These are phyloP conservation scores for Aurantiochytrium sp. DNA, from an alignment of 108 stramenopile genomes.

Conservation along the genomic window DNA sequence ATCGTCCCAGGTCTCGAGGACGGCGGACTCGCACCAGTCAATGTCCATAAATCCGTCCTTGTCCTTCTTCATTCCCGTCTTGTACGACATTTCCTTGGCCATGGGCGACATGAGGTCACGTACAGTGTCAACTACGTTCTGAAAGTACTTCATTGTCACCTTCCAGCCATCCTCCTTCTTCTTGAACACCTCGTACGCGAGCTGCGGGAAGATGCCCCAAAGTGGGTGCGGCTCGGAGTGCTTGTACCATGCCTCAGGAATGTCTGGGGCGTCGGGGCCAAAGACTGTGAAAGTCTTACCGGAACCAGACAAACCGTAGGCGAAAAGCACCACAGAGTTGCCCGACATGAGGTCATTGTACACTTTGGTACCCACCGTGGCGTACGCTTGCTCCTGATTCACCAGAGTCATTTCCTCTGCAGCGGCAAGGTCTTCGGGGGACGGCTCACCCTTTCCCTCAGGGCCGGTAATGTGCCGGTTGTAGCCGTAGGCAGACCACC, in stretches of 20 bases:
- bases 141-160: slow-evolving; percentile 63
- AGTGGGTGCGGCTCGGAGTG: slow-evolving; percentile 42
- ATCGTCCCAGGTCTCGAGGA: slow-evolving; percentile 54
- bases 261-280: slow-evolving; percentile 48
- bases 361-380: slow-evolving; percentile 29
- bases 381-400: slow-evolving; percentile 29
- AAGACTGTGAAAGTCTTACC: slow-evolving; percentile 64
- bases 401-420: slow-evolving; percentile 19
- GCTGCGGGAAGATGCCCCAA: slow-evolving; percentile 52
- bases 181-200: slow-evolving; percentile 56
- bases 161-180: slow-evolving; percentile 58
- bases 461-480: slow-evolving; percentile 20
- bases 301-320: slow-evolving; percentile 55
- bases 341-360: slow-evolving; percentile 25
- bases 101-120: slow-evolving; percentile 57
- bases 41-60: slow-evolving; percentile 62
- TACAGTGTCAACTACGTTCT: slow-evolving; percentile 61
- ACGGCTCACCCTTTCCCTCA: neutral
- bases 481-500: slow-evolving; percentile 52
- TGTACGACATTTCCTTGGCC: slow-evolving; percentile 51
- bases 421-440: neutral
- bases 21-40: slow-evolving; percentile 49
- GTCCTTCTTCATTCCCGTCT: slow-evolving; percentile 58
- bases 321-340: slow-evolving; percentile 53
- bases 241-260: slow-evolving; percentile 57